Conservation (phyloP, 768 basidiomycete species). For the Sporobolomyces roseus region DNA sequence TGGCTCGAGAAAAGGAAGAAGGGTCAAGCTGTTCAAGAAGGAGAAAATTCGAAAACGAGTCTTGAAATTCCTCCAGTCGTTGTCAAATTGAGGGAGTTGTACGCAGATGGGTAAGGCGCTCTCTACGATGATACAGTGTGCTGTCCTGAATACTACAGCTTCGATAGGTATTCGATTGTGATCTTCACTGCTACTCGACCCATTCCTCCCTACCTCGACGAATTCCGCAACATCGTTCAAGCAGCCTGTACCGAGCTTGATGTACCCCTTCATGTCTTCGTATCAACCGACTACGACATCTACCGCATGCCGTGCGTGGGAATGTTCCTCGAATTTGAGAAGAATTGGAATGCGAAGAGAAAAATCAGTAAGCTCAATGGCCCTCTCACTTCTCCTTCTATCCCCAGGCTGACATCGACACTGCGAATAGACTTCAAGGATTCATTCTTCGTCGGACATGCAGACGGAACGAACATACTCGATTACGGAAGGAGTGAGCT, state of each 20-base stretch:
- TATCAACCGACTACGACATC: slow-evolving; percentile 48
- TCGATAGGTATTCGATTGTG: slow-evolving; percentile 35
- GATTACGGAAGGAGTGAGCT: slow-evolving; percentile 8
- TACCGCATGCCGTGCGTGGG: slow-evolving; percentile 51
- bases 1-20: not conserved
- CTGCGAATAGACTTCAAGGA: slow-evolving; percentile 44
- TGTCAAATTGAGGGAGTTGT: not conserved
- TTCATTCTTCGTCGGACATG: slow-evolving; percentile 51
- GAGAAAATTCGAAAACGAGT: not conserved
- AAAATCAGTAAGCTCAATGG: slow-evolving; percentile 44
- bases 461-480: slow-evolving; percentile 45
- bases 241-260: slow-evolving; percentile 1
- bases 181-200: too few relatives aligned
- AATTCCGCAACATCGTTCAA: not conserved
- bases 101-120: slow-evolving; percentile 2
- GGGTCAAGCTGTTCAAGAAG: not conserved
- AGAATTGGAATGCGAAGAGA: slow-evolving; percentile 41
- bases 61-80: not conserved
- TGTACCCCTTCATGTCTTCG: slow-evolving; percentile 48
- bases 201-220: not conserved
- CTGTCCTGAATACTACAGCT: too few relatives aligned
- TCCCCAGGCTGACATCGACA: not conserved
- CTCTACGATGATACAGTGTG: not conserved
- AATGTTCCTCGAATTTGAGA: slow-evolving; percentile 48
- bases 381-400: not conserved